These are phyloP conservation scores for Pyrenochaeta sp. DNA, from an alignment of 2,329 filamentous ascomycete genomes.

Conservation along the genomic window DNA sequence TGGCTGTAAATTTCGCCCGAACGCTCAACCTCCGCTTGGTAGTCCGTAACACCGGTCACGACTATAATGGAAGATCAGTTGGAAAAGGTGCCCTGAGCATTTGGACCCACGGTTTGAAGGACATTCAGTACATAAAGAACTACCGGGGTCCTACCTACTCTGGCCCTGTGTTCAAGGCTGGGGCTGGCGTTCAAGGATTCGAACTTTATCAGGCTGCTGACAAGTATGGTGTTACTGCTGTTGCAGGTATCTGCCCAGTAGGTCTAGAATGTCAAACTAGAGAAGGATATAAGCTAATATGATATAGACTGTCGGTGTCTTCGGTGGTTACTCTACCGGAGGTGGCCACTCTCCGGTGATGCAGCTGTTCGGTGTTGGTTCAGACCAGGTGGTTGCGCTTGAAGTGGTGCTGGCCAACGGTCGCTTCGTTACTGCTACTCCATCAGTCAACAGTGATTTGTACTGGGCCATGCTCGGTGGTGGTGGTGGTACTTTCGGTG, in stretches of 20 bases:
- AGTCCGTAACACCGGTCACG: slow-evolving; percentile 44
- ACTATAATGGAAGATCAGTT: slow-evolving; percentile 40
- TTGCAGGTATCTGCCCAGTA: slow-evolving; percentile 48
- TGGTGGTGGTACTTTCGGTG: slow-evolving; percentile 47
- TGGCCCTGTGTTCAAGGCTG: slow-evolving; percentile 41
- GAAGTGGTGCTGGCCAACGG: slow-evolving; percentile 44
- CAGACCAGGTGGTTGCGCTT: slow-evolving; percentile 48
- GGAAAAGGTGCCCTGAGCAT: slow-evolving; percentile 39
- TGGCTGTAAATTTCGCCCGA: slow-evolving; percentile 44
- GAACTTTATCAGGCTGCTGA: slow-evolving; percentile 41
- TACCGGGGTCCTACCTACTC: slow-evolving; percentile 36
- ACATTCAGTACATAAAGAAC: slow-evolving; percentile 37
- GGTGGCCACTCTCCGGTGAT: slow-evolving; percentile 65
- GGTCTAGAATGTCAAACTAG: not conserved
- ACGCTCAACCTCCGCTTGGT: slow-evolving; percentile 42
- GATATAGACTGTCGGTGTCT: slow-evolving; percentile 59
- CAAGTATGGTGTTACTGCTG: slow-evolving; percentile 36
- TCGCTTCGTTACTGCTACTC: slow-evolving; percentile 34
- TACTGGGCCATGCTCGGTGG: slow-evolving; percentile 52
- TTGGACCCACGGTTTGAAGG: slow-evolving; percentile 42
- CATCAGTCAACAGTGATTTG: slow-evolving; percentile 46
- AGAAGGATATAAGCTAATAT: not conserved
- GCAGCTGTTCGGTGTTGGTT: slow-evolving; percentile 52
- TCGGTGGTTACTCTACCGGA: slow-evolving; percentile 52
- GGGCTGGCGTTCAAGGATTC: slow-evolving; percentile 43